Evolutionary conservation across 78 protist genomes (phyloP), one percentile per base, ranked within the genome.

Genomic region (Emiliania huxleyi): DNA sequence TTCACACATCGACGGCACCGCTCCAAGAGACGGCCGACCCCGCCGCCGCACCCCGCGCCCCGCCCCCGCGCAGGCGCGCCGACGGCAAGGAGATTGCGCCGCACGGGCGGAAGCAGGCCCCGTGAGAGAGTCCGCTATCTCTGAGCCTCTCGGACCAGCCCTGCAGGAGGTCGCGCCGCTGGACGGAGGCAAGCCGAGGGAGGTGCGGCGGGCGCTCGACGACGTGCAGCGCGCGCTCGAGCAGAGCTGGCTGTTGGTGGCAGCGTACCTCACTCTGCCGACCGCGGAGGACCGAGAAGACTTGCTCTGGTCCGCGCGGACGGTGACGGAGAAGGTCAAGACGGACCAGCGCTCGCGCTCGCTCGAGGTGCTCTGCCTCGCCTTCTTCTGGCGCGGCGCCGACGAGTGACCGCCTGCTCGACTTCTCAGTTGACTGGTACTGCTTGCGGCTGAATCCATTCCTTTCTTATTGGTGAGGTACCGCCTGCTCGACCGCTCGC

Each of bases 281-380:
- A 12, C 8, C 85, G 33, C 23, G 22, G 52, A 0, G 35, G 1
- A 11, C 26, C 33, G 55, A n/a, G 55, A 40, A 2, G 89, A 81
- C 56, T 0, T 81, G 43, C 48, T 44, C 42, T 81, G 89, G 89
- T 0, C 56, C 15, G 12, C 52, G 55, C 87, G 87, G 12, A 42
- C 52, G 12, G 89, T 81, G 40, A 38, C 44, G 4, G 89, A 81
- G 52, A 81, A 81, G 56, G 38, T 81, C 12, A 40, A 44, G 38
- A 81, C 89, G 40, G 89, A 81, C 38, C 89, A 81, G 55, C 89
- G 89, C 56, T 19, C 89, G 42, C 89, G 52, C 23, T 37, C 89
- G 56, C 33, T 44, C 38, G 89, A 81, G 56, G 0, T 44, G 56
- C 89, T 81, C 12, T 43, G 56, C 56, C 48, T 44, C 23, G 89